Evolutionary conservation across 805 yeast species (phyloP).

Genomic region (Teunomyces stri): DNA sequence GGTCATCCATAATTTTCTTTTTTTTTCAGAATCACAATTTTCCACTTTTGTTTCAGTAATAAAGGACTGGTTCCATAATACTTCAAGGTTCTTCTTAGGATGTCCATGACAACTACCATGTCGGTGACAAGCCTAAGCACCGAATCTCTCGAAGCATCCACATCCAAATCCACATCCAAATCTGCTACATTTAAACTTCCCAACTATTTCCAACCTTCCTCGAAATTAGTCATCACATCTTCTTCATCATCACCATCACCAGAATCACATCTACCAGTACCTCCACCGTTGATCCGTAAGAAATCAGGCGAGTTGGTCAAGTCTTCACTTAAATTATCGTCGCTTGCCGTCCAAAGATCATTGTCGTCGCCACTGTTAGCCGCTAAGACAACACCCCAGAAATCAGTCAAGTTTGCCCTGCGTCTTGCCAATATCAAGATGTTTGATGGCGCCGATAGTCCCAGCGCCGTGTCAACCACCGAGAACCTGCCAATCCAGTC

Average conservation of each 20-base stretch:
- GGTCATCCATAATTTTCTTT: not conserved
- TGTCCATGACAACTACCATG: not conserved
- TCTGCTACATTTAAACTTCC: slow-evolving; percentile 13
- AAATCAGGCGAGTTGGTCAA: slow-evolving; percentile 23
- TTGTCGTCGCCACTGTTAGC: slow-evolving; percentile 26
- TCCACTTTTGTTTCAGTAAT: not conserved
- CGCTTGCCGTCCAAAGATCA: slow-evolving; percentile 18
- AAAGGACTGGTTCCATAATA: not conserved
- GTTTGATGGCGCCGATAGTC: slow-evolving; percentile 60
- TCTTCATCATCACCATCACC: not conserved
- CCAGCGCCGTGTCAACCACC: slow-evolving; percentile 55
- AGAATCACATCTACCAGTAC: slow-evolving; percentile 1
- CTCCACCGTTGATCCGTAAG: slow-evolving; percentile 12
- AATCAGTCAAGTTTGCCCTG: slow-evolving; percentile 64
- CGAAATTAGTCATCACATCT: not conserved
- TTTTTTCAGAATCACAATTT: not conserved
- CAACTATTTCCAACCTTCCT: slow-evolving; percentile 2
- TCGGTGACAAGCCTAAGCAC: slow-evolving; percentile 1
- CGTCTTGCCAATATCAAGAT: slow-evolving; percentile 60
- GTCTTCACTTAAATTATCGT: slow-evolving; percentile 22
- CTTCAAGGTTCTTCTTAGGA: not conserved
- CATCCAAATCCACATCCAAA: not conserved
- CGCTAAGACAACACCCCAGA: slow-evolving; percentile 15
- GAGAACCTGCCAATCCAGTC: slow-evolving; percentile 50
- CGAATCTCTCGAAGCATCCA: slow-evolving; percentile 9